Percentiles rank a stretch among this genome's conserved stretches.
Evolutionary conservation across 345 rosid species (phyloP).

Genomic region (Sonneratia caseolaris): DNA sequence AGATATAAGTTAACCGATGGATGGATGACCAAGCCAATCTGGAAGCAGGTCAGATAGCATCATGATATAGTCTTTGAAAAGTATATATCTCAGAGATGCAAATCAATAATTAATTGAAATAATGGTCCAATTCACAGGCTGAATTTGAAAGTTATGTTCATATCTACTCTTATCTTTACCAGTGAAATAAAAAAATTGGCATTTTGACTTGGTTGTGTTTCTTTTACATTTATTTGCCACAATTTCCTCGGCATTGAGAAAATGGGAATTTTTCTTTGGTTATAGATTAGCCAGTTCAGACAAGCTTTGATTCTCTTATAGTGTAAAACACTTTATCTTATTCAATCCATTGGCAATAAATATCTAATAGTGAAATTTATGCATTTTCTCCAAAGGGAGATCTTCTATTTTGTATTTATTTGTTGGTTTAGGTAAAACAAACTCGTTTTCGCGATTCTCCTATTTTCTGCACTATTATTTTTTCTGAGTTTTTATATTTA

Average conservation of each 20-base stretch:
- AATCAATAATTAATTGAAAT: background rate
- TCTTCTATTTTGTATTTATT: background rate
- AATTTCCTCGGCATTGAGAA: too few species aligned
- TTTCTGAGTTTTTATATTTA: slow-evolving; percentile 8
- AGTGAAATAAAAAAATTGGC: background rate
- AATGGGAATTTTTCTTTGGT: too few species aligned
- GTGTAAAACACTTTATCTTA: too few species aligned
- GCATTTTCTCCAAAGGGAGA: background rate
- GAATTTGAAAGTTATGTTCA: background rate
- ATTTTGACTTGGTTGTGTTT: background rate
- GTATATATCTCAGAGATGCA: too few species aligned
- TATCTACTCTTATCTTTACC: background rate
- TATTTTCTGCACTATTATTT: background rate
- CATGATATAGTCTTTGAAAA: background rate
- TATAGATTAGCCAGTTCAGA: too few species aligned
- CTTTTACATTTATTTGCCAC: too few species aligned
- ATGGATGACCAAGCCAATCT: slow-evolving; percentile 73
- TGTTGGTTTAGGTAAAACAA: background rate
- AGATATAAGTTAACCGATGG: slow-evolving; percentile 75
- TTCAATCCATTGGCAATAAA: background rate
- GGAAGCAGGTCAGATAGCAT: slow-evolving; percentile 70
- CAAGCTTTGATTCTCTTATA: background rate
- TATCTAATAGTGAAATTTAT: background rate
- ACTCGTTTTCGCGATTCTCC: background rate
- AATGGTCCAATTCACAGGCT: background rate